phyloP scores from a whole-genome alignment of 2,329 filamentous ascomycete genomes.

The Fusarium poae region DNA sequence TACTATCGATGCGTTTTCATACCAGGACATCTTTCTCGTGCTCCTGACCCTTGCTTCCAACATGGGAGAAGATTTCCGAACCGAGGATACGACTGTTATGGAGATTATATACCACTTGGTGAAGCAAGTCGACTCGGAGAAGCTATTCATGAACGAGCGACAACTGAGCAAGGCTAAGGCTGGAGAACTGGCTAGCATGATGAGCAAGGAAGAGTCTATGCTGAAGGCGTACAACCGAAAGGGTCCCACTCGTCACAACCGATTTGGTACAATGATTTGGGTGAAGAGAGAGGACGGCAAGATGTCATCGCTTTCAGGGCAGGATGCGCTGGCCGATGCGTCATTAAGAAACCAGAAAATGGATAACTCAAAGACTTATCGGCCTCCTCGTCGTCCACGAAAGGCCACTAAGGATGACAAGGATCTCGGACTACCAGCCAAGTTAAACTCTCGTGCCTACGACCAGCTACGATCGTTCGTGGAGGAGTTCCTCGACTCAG shows the following conservation, averaged over 20 bases:
- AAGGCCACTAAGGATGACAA: slow-evolving; percentile 74
- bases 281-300: slow-evolving; percentile 88
- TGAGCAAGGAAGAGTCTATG: slow-evolving; percentile 88
- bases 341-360: slow-evolving; percentile 85
- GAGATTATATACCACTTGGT: slow-evolving; percentile 94
- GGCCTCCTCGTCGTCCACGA: slow-evolving; percentile 76
- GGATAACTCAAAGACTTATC: slow-evolving; percentile 91
- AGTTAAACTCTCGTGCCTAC: slow-evolving; percentile 80
- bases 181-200: slow-evolving; percentile 78
- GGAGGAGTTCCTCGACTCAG: slow-evolving; percentile 92
- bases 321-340: slow-evolving; percentile 82
- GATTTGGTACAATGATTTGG: slow-evolving; percentile 98
- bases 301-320: slow-evolving; percentile 87
- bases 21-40: slow-evolving; percentile 89
- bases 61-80: slow-evolving; percentile 92
- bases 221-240: slow-evolving; percentile 80
- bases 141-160: slow-evolving; percentile 85
- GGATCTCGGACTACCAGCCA: slow-evolving; percentile 80
- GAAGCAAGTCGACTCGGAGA: slow-evolving; percentile 86
- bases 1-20: slow-evolving; percentile 88
- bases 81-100: slow-evolving; percentile 88
- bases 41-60: slow-evolving; percentile 90
- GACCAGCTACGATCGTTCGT: slow-evolving; percentile 84
- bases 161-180: slow-evolving; percentile 77
- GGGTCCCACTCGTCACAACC: slow-evolving; percentile 87